phyloP scores from a whole-genome alignment of 148 eudicot genomes.

The Selenicereus undatus region DNA sequence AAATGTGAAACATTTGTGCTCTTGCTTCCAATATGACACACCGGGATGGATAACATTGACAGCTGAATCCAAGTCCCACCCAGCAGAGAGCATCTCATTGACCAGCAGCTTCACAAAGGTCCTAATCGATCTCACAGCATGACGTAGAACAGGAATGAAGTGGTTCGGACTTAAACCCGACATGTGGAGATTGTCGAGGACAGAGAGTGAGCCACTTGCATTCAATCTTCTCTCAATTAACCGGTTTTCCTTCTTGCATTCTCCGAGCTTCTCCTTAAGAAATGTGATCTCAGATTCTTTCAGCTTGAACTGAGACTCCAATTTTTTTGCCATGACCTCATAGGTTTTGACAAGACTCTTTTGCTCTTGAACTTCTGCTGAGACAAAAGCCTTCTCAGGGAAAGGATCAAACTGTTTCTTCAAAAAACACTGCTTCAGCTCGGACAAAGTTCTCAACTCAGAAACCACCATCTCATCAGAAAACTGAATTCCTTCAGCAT shows the following conservation, averaged over 20 bases:
- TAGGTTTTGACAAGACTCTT: conserved; percentile 59
- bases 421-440: conserved; percentile 60
- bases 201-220: conserved; percentile 58
- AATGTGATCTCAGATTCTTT: conserved; percentile 74
- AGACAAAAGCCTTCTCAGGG: conserved; percentile 53
- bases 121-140: conserved; percentile 57
- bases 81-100: conserved; percentile 66
- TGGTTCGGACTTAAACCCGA: conserved; percentile 58
- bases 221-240: conserved; percentile 66
- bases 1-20: conserved; percentile 57
- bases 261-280: conserved; percentile 63
- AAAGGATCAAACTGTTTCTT: conserved; percentile 62
- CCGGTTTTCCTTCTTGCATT: conserved; percentile 55
- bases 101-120: conserved; percentile 58
- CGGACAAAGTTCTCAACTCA: conserved; percentile 66
- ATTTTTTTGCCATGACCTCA: conserved; percentile 56
- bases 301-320: conserved; percentile 63
- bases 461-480: conserved; percentile 64
- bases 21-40: conserved; percentile 43
- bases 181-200: conserved; percentile 54
- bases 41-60: conserved; percentile 68
- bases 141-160: conserved; percentile 52
- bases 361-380: conserved; percentile 73
- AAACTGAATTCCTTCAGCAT: conserved; percentile 67
- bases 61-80: conserved; percentile 75